Evolutionary conservation across 139 green algal species (phyloP).

Genomic region (Protoeuglena noctilucae): DNA sequence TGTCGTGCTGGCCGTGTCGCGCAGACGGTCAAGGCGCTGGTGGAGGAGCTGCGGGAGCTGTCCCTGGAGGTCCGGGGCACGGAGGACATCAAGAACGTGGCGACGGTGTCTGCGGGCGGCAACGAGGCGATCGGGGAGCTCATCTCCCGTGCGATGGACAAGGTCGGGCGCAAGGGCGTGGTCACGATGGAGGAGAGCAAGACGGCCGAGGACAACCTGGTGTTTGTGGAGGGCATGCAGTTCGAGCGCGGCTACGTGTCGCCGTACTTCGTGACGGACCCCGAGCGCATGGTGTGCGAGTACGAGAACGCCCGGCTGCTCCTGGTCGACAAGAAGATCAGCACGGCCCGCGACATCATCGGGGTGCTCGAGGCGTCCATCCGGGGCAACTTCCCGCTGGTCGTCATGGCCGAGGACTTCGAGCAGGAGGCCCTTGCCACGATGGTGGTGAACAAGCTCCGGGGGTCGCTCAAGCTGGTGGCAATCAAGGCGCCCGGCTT

Average conservation of each 20-base stretch:
- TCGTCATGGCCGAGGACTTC: conserved; percentile 99
- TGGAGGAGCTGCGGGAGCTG: conserved; percentile 45
- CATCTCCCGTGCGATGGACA: conserved; percentile 86
- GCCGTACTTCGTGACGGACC: conserved; percentile 99
- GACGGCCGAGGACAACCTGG: conserved; percentile 85
- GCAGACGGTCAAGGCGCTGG: neutral
- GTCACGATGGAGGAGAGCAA: conserved; percentile 97
- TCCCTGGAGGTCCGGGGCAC: conserved; percentile 61
- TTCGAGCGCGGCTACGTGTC: conserved; percentile 98
- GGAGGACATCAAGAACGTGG: conserved; percentile 65
- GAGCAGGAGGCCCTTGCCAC: conserved; percentile 98
- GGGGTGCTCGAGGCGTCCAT: conserved; percentile 82
- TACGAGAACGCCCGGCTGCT: conserved; percentile 81
- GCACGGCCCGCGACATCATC: conserved; percentile 88
- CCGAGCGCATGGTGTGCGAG: conserved; percentile 89
- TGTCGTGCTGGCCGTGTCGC: too few relatives aligned
- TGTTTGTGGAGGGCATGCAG: conserved; percentile 99
- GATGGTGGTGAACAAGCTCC: conserved; percentile 99
- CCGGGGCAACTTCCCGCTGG: conserved; percentile 75
- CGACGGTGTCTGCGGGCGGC: conserved; percentile 86
- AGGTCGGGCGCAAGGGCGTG: conserved; percentile 81
- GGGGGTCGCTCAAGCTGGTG: conserved; percentile 75
- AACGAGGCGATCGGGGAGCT: conserved; percentile 85
- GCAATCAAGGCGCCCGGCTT: conserved; percentile 96
- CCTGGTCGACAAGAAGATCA: conserved; percentile 99